Base-by-base conservation (phyloP, 2,329 filamentous ascomycete genomes). In the Pseudopyricularia javanii region DNA sequence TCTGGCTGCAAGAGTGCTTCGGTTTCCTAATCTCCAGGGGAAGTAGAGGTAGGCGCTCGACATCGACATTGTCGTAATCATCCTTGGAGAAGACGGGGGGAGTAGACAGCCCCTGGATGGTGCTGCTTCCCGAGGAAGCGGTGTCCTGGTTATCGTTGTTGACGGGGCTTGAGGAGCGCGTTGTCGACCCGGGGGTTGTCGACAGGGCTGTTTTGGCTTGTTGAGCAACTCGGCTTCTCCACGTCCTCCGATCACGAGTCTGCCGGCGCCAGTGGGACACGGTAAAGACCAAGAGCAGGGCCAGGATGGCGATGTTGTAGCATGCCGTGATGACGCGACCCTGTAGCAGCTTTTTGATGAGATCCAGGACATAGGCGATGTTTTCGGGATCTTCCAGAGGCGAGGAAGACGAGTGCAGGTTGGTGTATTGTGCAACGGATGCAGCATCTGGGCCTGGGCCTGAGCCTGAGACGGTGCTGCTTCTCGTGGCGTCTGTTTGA, bases 1-100 rank as follows among this genome's bases (percentile, higher is more conserved):
- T 12, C 20, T 50, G 50, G 11, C 15, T 55, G 11, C 8, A 52
- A 24, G n/a, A 35, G 33, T 12, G 22, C 6, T 24, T 26, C 24
- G 22, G 22, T 45, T 15, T 12, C 17, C 24, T 34, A 15, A 7
- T 9, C 24, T 34, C 9, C 34, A 24, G 24, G 20, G 48, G 35
- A 14, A 70, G 58, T 5, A 70, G 59, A 3, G 68, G 69, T 32
- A 64, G 61, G 4, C 63, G 60, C 56, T 72, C 69, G 7, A 68
- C 26, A 22, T 71, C 68, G 12, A 55, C 24, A 5, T 62, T 53
- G 12, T 20, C 51, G 20, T 37, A 20, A 14, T 49, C 47, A 33
- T 59, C 55, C 53, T 66, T 64, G 4, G 54, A 22, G 8, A 56
- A 54, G 4, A 52, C 48, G 8, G 58, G 56, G 2, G 63, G 65